Evolutionary conservation across 495 filamentous ascomycete species (phyloP).

Genomic region (Penicillium fimorum): DNA sequence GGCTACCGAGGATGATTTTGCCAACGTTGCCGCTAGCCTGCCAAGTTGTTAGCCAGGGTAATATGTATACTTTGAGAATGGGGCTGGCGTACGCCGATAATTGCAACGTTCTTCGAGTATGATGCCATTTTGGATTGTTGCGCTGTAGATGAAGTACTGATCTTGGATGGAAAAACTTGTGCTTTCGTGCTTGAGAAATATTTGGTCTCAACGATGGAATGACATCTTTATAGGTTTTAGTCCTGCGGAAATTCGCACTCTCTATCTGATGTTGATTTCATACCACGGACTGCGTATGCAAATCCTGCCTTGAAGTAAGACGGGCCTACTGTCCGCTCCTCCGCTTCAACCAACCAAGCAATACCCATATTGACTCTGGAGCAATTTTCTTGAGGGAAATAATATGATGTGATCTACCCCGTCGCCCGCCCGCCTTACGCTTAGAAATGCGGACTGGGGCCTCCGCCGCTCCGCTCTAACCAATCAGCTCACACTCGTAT

Average conservation of each 20-base stretch:
- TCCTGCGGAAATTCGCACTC: neutral
- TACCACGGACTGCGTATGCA: neutral
- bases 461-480: neutral
- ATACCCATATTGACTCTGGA: neutral
- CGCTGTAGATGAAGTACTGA: neutral
- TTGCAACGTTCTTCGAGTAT: constrained; percentile 27
- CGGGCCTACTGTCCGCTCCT: neutral
- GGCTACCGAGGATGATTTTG: constrained; percentile 34
- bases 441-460: neutral
- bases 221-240: neutral
- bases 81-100: constrained; percentile 25
- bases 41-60: neutral
- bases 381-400: neutral
- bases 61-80: neutral
- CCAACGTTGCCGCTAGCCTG: constrained; percentile 33
- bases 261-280: neutral
- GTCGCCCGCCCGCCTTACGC: neutral
- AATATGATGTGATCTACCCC: neutral
- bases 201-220: neutral
- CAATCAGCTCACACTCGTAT: neutral
- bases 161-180: neutral
- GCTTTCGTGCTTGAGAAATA: neutral
- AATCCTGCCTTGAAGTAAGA: neutral
- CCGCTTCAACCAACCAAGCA: neutral
- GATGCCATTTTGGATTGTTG: constrained; percentile 12